Conservation (phyloP, 1,284 basidiomycete genomes). For the Leccinum cinnamomeum region DNA sequence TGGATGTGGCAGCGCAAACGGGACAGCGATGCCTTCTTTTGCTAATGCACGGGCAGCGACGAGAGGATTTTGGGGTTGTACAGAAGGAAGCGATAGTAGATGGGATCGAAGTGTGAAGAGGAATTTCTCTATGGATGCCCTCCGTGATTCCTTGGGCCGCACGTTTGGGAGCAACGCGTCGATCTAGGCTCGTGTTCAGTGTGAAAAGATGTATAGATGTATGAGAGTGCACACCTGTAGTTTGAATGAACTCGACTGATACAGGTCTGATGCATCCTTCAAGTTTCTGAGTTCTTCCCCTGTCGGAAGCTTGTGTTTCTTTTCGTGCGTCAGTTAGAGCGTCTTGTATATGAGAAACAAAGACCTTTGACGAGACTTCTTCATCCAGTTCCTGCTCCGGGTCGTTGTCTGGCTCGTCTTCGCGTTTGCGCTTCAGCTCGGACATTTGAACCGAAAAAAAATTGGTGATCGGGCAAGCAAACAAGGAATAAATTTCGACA, state of each 20-base stretch:
- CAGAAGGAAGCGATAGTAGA: conserved; percentile 56
- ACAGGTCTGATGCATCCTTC: conserved; percentile 77
- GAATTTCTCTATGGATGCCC: conserved; percentile 60
- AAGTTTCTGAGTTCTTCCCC: conserved; percentile 76
- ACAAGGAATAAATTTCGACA: conserved; percentile 2
- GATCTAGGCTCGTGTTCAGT: conserved; percentile 51
- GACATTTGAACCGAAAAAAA: conserved; percentile 11
- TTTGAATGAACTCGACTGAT: conserved; percentile 83
- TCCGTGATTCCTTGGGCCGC: conserved; percentile 58
- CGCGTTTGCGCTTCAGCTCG: conserved; percentile 36
- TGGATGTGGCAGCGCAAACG: conserved; percentile 63
- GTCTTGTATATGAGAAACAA: background rate
- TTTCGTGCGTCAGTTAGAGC: conserved; percentile 1
- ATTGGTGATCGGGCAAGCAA: background rate
- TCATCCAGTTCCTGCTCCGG: background rate
- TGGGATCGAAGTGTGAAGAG: conserved; percentile 61
- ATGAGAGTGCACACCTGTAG: conserved; percentile 56
- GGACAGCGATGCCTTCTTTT: conserved; percentile 56
- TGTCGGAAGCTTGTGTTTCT: conserved; percentile 52
- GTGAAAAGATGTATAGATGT: background rate
- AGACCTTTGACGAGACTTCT: conserved; percentile 13
- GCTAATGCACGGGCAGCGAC: conserved; percentile 53
- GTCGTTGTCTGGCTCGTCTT: conserved; percentile 9
- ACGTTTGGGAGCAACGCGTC: conserved; percentile 79
- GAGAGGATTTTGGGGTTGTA: conserved; percentile 66